A percentile compares a stretch with the other conserved stretches of the same genome.
Evolutionary conservation across 345 rosid genomes (phyloP).

Genomic region (Citrus cavaleriei): DNA sequence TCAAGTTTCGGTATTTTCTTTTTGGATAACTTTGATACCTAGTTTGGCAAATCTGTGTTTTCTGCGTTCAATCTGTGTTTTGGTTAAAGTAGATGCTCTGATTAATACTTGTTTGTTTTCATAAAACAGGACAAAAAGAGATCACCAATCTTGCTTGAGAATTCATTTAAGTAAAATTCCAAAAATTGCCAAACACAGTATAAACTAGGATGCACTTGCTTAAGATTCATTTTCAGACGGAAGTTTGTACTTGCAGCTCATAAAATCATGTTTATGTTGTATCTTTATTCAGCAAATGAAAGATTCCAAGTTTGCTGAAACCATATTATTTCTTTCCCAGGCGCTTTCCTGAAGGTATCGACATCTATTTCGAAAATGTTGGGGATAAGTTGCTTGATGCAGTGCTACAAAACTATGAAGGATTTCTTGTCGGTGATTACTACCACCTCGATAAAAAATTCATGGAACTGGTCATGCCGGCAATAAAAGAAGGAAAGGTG

Average conservation of each 20-base stretch:
- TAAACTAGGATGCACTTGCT: too few relatives aligned
- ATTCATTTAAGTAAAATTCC: too few relatives aligned
- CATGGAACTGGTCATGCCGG: conserved; percentile 35
- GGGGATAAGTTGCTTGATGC: conserved; percentile 27
- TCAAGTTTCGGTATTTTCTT: too few relatives aligned
- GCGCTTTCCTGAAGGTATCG: conserved; percentile 58
- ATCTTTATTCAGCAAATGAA: too few relatives aligned
- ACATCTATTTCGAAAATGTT: conserved; percentile 58
- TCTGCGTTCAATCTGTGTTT: too few relatives aligned
- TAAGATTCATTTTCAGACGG: neutral
- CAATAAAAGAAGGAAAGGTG: conserved; percentile 39
- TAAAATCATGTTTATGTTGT: too few relatives aligned
- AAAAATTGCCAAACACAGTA: neutral
- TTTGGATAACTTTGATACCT: too few relatives aligned
- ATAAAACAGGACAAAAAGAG: neutral
- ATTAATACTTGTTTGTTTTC: neutral
- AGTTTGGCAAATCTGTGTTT: too few relatives aligned
- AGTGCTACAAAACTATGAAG: conserved; percentile 6
- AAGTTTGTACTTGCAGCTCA: neutral
- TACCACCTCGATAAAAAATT: conserved; percentile 18
- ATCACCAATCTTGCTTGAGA: neutral
- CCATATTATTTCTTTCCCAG: conserved; percentile 14
- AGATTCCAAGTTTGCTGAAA: neutral
- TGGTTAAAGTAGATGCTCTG: too few relatives aligned
- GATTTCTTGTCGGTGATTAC: neutral